Conservation (phyloP, 805 yeast genomes). For the Teunomyces panamensis region DNA sequence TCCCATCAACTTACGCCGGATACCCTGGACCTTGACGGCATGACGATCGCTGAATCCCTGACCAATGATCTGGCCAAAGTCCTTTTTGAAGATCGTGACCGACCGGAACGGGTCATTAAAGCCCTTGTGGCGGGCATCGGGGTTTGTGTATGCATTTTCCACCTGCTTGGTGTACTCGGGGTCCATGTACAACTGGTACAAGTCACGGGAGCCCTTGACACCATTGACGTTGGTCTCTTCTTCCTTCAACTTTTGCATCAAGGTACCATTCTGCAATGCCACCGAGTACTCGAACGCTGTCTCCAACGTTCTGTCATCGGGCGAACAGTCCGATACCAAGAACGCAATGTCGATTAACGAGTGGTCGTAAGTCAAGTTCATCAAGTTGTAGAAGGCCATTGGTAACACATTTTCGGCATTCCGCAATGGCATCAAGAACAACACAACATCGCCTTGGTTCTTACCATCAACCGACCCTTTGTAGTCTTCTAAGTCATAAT, state of each 20-base stretch:
- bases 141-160: constrained; percentile 57
- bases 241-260: constrained; percentile 46
- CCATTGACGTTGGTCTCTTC: constrained; percentile 37
- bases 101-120: constrained; percentile 72
- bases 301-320: constrained; percentile 63
- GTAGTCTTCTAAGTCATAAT: constrained; percentile 59
- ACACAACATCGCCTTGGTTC: constrained; percentile 55
- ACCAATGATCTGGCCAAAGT: constrained; percentile 81
- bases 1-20: constrained; percentile 81
- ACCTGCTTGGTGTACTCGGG: constrained; percentile 55
- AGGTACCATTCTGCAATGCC: constrained; percentile 68
- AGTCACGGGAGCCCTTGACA: constrained; percentile 54
- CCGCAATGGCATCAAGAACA: constrained; percentile 72
- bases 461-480: constrained; percentile 52
- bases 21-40: constrained; percentile 82
- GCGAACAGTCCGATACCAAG: constrained; percentile 75
- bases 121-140: constrained; percentile 53
- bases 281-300: constrained; percentile 62
- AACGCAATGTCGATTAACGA: constrained; percentile 75
- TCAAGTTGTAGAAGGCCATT: constrained; percentile 77
- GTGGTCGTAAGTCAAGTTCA: constrained; percentile 85
- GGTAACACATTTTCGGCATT: constrained; percentile 77
- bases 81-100: constrained; percentile 75
- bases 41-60: constrained; percentile 83
- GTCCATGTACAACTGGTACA: constrained; percentile 71